Conservation (phyloP, 2,329 filamentous ascomycete species). For the Ceratocystis destructans region DNA sequence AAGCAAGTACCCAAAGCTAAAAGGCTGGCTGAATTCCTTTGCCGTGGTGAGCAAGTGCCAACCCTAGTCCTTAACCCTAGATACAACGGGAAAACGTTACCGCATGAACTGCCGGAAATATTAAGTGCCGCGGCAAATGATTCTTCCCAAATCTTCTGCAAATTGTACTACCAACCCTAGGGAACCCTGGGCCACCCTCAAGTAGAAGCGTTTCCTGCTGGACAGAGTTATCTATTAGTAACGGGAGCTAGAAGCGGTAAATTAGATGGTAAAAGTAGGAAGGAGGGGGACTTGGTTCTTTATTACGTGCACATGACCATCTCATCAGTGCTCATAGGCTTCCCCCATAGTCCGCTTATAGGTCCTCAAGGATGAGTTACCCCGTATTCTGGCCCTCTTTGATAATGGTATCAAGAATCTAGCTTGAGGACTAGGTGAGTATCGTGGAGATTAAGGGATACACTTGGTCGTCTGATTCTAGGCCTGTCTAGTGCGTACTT, state of each 20-base stretch:
- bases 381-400: not conserved
- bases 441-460: too few species aligned
- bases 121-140: not conserved
- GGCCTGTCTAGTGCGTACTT: too few species aligned
- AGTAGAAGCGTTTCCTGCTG: not conserved
- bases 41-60: not conserved
- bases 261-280: not conserved
- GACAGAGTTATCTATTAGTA: not conserved
- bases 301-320: not conserved
- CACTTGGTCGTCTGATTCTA: too few species aligned
- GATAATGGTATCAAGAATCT: not conserved
- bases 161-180: not conserved
- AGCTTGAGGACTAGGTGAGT: too few species aligned
- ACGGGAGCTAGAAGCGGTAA: not conserved
- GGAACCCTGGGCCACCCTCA: not conserved
- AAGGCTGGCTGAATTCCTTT: not conserved
- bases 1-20: not conserved
- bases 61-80: not conserved
- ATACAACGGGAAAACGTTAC: not conserved
- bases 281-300: not conserved
- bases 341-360: not conserved
- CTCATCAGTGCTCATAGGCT: not conserved
- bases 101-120: constrained; percentile 1
- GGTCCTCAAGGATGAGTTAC: not conserved
- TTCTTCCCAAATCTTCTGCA: not conserved